Percentiles rank a stretch among this genome's conserved stretches.
Conservation (phyloP, 768 basidiomycete genomes). For the Tricholoma hemisulphureum region DNA sequence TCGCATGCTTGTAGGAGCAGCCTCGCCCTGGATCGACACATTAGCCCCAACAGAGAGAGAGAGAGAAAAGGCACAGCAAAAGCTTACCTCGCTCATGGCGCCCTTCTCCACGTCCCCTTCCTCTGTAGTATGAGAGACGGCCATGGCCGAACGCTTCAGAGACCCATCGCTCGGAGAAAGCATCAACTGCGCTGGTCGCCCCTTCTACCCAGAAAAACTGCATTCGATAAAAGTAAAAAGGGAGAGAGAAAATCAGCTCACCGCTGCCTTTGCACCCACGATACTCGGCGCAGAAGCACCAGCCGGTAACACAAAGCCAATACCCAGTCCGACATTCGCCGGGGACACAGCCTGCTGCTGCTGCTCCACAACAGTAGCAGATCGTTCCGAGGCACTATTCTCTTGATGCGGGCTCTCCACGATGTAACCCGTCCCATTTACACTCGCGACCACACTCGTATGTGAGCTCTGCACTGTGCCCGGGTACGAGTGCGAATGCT, state of each 20-base stretch:
- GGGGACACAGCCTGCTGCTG: not conserved
- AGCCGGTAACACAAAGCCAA: conserved; percentile 17
- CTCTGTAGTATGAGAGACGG: conserved; percentile 30
- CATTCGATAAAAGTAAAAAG: conserved; percentile 9
- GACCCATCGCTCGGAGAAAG: conserved; percentile 65
- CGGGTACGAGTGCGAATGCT: conserved; percentile 39
- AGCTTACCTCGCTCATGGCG: conserved; percentile 65
- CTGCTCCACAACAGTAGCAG: not conserved
- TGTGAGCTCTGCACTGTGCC: conserved; percentile 44
- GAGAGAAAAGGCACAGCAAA: conserved; percentile 2
- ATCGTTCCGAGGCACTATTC: not conserved
- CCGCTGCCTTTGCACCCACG: conserved; percentile 21
- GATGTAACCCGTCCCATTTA: conserved; percentile 4
- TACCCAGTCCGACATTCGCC: conserved; percentile 2
- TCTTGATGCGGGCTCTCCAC: not conserved
- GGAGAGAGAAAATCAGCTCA: conserved; percentile 10
- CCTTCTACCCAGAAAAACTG: conserved; percentile 31
- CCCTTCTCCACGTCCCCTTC: conserved; percentile 52
- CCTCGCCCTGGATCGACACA: conserved; percentile 47
- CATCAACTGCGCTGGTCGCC: conserved; percentile 49
- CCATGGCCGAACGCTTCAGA: conserved; percentile 45
- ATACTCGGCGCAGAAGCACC: conserved; percentile 10
- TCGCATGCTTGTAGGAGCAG: conserved; percentile 42
- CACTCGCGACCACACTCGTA: conserved; percentile 24
- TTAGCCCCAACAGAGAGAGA: not conserved